A percentile compares a stretch with the other conserved stretches of the same genome.
Evolutionary conservation across 257 asterid genomes (phyloP).

Genomic region (Solanum corneliomulleri): DNA sequence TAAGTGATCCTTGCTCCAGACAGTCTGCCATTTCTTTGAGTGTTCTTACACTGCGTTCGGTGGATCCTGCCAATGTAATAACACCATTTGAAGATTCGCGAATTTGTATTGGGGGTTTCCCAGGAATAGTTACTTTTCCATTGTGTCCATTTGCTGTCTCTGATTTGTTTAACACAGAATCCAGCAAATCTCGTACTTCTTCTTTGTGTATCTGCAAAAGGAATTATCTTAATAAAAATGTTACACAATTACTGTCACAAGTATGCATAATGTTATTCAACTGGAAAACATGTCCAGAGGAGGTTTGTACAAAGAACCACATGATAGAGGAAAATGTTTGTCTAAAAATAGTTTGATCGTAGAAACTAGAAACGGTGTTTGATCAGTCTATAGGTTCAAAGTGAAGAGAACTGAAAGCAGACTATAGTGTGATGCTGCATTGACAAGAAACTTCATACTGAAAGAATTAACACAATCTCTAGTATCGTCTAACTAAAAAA

Average conservation of each 20-base stretch:
- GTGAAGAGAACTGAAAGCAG: not conserved
- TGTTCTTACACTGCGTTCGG: conserved; percentile 71
- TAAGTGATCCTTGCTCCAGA: conserved; percentile 85
- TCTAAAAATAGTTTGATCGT: not conserved
- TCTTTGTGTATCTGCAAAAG: conserved; percentile 82
- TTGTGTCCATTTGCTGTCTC: conserved; percentile 65
- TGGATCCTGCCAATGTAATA: conserved; percentile 95
- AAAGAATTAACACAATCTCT: not conserved
- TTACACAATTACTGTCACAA: not conserved
- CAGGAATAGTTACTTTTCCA: conserved; percentile 60
- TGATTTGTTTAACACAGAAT: conserved; percentile 41
- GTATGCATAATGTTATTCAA: not conserved
- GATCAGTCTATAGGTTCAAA: not conserved
- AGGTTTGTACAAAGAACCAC: not conserved
- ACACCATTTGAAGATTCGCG: conserved; percentile 98
- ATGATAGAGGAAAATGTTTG: not conserved
- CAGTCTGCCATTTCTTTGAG: conserved; percentile 95
- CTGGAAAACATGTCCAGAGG: not conserved
- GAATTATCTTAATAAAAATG: not conserved
- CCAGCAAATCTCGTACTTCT: conserved; percentile 94
- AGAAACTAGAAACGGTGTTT: not conserved
- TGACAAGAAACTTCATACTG: not conserved
- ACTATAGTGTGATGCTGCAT: not conserved
- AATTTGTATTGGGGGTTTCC: conserved; percentile 85
- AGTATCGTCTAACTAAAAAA: not conserved